A percentile compares a stretch with the other conserved stretches of the same genome.
These are phyloP conservation scores for Coniochaeta hoffmannii DNA, from an alignment of 2,329 filamentous ascomycete genomes.

Conservation along the genomic window DNA sequence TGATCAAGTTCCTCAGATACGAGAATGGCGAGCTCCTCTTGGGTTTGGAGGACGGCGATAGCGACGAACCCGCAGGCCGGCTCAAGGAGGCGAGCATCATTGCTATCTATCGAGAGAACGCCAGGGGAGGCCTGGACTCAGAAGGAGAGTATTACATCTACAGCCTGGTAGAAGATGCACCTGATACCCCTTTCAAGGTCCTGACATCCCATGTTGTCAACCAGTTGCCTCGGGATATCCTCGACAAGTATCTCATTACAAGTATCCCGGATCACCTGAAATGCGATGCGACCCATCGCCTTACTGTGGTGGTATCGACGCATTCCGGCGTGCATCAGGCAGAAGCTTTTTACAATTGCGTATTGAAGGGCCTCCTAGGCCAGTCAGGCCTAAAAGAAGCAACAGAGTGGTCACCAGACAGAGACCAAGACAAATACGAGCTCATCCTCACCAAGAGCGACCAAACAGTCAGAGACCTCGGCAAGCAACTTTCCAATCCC, in stretches of 20 bases:
- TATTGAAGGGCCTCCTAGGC: conserved; percentile 49
- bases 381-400: conserved; percentile 30
- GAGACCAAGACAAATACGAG: conserved; percentile 27
- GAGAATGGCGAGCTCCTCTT: conserved; percentile 9
- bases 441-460: conserved; percentile 57
- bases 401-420: neutral
- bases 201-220: conserved; percentile 12
- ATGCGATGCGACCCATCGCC: conserved; percentile 18
- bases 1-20: neutral
- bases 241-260: conserved; percentile 27
- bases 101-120: conserved; percentile 10
- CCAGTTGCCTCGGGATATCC: conserved; percentile 27
- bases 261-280: conserved; percentile 20
- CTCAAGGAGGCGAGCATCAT: conserved; percentile 17
- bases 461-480: conserved; percentile 58
- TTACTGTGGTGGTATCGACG: conserved; percentile 63
- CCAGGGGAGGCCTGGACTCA: neutral
- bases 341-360: conserved; percentile 42
- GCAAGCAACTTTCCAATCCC: conserved; percentile 19
- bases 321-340: conserved; percentile 57
- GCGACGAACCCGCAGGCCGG: neutral
- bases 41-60: neutral
- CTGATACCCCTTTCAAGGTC: conserved; percentile 12
- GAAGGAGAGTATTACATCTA: neutral
- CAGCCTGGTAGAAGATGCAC: neutral